These are phyloP conservation scores for Orbilia blumenaviensis DNA, from an alignment of 2,329 filamentous ascomycete species.

Conservation along the genomic window DNA sequence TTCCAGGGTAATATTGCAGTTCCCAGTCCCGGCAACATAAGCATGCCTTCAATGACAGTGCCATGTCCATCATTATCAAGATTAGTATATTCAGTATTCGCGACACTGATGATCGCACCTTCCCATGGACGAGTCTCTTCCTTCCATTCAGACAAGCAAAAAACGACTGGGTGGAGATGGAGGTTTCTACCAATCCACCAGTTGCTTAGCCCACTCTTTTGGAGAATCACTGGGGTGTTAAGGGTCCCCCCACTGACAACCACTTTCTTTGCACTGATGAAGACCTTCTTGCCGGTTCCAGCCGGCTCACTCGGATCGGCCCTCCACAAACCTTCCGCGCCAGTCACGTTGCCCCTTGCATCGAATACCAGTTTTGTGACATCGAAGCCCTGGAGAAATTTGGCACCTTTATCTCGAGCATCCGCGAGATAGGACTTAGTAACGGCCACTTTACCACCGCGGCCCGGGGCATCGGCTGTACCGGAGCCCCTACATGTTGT, in stretches of 20 bases:
- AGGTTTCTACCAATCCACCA: constrained; percentile 76
- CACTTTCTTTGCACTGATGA: constrained; percentile 58
- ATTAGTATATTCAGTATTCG: constrained; percentile 81
- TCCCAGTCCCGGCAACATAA: constrained; percentile 76
- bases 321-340: constrained; percentile 78
- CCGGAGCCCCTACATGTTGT: constrained; percentile 64
- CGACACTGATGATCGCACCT: constrained; percentile 79
- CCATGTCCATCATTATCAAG: constrained; percentile 83
- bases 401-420: constrained; percentile 77
- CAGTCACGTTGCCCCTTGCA: constrained; percentile 67
- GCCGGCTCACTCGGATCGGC: constrained; percentile 65
- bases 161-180: constrained; percentile 78
- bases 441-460: constrained; percentile 80
- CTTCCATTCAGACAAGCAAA: constrained; percentile 71
- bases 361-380: constrained; percentile 77
- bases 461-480: constrained; percentile 58
- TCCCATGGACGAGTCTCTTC: constrained; percentile 77
- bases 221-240: constrained; percentile 78
- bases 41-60: constrained; percentile 78
- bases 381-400: constrained; percentile 83
- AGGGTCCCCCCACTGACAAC: constrained; percentile 71
- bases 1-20: constrained; percentile 73
- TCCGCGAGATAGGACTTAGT: constrained; percentile 80
- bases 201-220: constrained; percentile 78
- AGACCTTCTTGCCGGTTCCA: constrained; percentile 62